These are phyloP conservation scores for Creolimax fragrantissima DNA, from an alignment of 78 protist species.

Conservation along the genomic window DNA sequence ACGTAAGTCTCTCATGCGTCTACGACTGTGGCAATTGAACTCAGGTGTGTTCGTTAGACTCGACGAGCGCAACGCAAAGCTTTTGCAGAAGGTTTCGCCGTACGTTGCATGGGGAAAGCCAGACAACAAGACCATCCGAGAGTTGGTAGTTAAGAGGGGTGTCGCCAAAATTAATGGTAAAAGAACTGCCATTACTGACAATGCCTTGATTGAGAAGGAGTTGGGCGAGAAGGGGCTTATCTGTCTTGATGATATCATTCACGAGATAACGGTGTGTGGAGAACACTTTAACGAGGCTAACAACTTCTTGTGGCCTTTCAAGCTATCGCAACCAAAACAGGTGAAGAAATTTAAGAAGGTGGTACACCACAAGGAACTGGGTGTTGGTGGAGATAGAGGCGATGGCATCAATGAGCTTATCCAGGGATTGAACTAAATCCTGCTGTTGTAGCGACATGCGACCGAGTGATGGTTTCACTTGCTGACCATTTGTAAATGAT, in stretches of 20 bases:
- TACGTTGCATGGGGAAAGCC: conserved; percentile 11
- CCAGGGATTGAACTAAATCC: neutral
- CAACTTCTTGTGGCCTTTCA: conserved; percentile 19
- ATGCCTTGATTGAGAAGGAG: neutral
- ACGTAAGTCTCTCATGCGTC: neutral
- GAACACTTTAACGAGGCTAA: neutral
- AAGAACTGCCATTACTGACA: conserved; percentile 9
- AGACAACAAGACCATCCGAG: conserved; percentile 5
- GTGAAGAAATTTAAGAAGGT: neutral
- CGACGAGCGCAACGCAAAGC: neutral
- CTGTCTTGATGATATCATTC: conserved; percentile 27
- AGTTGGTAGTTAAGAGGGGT: conserved; percentile 13
- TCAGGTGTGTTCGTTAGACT: conserved; percentile 5
- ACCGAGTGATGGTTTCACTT: too few relatives aligned
- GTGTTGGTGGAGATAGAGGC: conserved; percentile 1
- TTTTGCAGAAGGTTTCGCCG: neutral
- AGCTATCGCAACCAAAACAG: conserved; percentile 8
- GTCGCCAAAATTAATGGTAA: neutral
- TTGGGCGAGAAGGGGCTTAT: conserved; percentile 7
- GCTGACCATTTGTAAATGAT: too few relatives aligned
- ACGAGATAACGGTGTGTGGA: conserved; percentile 7
- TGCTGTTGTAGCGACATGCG: too few relatives aligned
- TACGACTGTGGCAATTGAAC: neutral
- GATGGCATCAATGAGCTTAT: conserved; percentile 19
- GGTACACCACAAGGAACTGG: neutral